Evolutionary conservation across 2,329 filamentous ascomycete genomes (phyloP), one percentile per base, ranked within the genome.

Genomic region (Aspergillus uvarum): DNA sequence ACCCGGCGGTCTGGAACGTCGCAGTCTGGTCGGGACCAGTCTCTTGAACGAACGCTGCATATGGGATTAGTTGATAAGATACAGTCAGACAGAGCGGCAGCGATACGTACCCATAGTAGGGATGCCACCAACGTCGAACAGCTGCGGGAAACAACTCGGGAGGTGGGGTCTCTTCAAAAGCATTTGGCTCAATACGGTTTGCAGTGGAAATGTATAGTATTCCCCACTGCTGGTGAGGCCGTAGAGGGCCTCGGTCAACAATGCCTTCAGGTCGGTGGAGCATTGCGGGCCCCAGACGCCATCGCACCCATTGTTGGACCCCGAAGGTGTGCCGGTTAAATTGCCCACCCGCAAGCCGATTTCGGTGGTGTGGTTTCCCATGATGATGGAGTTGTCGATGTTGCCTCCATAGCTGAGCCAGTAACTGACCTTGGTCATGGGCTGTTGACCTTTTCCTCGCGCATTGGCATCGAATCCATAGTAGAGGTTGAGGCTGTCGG

Each of bases 261-360:
- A 53, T 4, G 50, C 56, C 54, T 72, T 76, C 44, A 77, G 60
- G 53, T 74, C 69, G 5, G 56, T 54, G 1, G 74, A 74, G 60
- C 75, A 77, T 24, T 62, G 54, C 4, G 63, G 35, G 1, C 74
- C 73, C 75, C 74, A 77, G 32, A 77, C 70, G 12, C 72, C 70
- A 58, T 77, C 72, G 52, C 75, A 77, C 47, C 73, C 74, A 65
- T 77, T 76, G 50, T 72, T 75, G 5, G 47, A 51, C 2, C 74
- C 73, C 3, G 66, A 68, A 4, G 73, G 72, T 12, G 67, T 71
- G n/a, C 71, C 74, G 3, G 72, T 74, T 22, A 76, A 26, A 54
- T 77, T 77, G 0, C 74, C 74, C 16, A 77, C 64, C 11, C 74
- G 74, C 44, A 77, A 59, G 6, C 68, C 74, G 24, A 76, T 57